A percentile compares a stretch with the other conserved stretches of the same genome.
phyloP scores from a whole-genome alignment of 2,329 filamentous ascomycete genomes.

The Fusarium anthophilum region DNA sequence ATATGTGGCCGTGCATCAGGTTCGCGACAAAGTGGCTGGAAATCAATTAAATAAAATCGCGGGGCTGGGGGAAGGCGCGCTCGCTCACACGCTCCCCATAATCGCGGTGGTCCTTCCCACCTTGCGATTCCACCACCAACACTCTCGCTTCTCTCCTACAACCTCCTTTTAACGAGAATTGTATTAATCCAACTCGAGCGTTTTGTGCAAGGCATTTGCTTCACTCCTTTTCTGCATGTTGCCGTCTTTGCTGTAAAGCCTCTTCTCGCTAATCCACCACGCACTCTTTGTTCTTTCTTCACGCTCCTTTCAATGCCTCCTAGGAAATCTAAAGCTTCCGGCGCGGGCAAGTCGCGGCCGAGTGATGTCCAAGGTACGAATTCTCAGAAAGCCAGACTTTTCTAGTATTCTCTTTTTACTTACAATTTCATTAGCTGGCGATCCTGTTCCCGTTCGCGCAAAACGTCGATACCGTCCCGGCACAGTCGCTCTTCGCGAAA shows the following conservation, averaged over 20 bases:
- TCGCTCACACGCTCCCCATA: constrained; percentile 1
- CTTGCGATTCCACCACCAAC: background rate
- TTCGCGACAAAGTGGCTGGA: constrained; percentile 17
- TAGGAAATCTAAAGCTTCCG: constrained; percentile 24
- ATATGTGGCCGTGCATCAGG: constrained; percentile 13
- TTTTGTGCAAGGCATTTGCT: constrained; percentile 11
- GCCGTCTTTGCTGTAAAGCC: constrained; percentile 5
- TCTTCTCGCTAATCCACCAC: background rate
- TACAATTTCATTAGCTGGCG: constrained; percentile 66
- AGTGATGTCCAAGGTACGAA: constrained; percentile 54
- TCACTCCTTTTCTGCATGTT: background rate
- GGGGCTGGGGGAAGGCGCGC: constrained; percentile 40
- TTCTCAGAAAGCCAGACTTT: background rate
- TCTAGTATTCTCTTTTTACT: constrained; percentile 23
- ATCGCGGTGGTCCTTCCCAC: constrained; percentile 33
- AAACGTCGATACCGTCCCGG: constrained; percentile 77
- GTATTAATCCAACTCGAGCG: constrained; percentile 12
- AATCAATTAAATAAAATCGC: constrained; percentile 43
- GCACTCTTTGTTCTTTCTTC: background rate
- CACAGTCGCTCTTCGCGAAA: constrained; percentile 90
- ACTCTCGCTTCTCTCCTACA: background rate
- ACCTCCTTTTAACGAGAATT: constrained; percentile 5
- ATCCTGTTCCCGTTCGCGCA: constrained; percentile 71
- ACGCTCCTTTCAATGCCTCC: constrained; percentile 38
- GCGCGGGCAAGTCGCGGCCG: constrained; percentile 46